Conservation (phyloP, 108 stramenopile species). For the Cyclotella choctawhatcheeana region DNA sequence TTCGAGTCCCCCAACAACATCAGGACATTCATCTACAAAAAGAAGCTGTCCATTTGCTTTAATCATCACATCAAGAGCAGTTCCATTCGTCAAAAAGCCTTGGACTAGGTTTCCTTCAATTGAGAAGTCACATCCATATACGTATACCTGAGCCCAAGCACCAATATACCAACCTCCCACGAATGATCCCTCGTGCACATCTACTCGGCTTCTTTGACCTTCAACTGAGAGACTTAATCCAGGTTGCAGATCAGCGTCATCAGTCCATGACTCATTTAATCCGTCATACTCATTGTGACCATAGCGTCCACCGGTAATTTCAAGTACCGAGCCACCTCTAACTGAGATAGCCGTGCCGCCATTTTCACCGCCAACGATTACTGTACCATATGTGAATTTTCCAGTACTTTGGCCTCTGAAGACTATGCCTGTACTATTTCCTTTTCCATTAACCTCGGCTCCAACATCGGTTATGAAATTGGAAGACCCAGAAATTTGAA, state of each 20-base stretch:
- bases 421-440: not conserved
- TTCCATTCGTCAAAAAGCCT: not conserved
- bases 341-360: conserved; percentile 3
- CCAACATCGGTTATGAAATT: not conserved
- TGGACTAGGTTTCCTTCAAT: not conserved
- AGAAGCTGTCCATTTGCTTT: not conserved
- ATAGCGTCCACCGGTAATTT: not conserved
- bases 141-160: not conserved
- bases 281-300: no score
- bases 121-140: conserved; percentile 2
- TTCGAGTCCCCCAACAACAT: conserved; percentile 9
- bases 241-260: not conserved
- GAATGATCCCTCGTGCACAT: conserved; percentile 10
- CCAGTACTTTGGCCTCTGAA: not conserved
- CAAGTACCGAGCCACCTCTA: not conserved
- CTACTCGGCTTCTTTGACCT: conserved; percentile 4
- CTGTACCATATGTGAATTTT: not conserved
- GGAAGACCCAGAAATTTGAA: not conserved
- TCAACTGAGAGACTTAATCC: conserved; percentile 2
- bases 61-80: not conserved
- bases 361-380: not conserved
- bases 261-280: no score
- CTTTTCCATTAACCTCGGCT: not conserved
- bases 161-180: conserved; percentile 10
- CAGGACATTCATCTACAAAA: conserved; percentile 12